Percentiles rank a stretch among this genome's conserved stretches.
Conservation (phyloP, 805 yeast species). For the Metschnikowia reukaufii region DNA sequence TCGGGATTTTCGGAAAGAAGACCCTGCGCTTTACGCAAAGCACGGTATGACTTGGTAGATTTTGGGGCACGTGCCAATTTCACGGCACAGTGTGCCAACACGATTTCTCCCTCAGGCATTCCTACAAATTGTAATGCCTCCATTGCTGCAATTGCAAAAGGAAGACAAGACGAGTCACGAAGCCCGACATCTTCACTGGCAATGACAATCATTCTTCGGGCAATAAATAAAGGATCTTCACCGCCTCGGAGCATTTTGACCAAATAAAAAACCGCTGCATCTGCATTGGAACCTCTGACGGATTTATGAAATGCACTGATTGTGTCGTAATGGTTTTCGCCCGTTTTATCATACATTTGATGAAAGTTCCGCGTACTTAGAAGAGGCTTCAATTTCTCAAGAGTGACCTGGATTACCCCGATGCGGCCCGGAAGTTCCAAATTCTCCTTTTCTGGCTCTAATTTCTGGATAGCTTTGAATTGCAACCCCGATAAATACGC, state of each 20-base stretch:
- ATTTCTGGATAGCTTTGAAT: constrained; percentile 15
- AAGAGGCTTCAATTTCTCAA: constrained; percentile 41
- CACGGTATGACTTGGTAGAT: constrained; percentile 82
- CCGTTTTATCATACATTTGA: constrained; percentile 76
- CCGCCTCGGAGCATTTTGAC: constrained; percentile 91
- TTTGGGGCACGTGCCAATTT: constrained; percentile 83
- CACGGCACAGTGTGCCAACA: constrained; percentile 91
- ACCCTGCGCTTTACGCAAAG: constrained; percentile 66
- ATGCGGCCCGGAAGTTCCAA: constrained; percentile 7
- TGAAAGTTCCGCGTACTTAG: constrained; percentile 45
- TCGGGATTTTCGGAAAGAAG: constrained; percentile 58
- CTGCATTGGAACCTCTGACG: constrained; percentile 83
- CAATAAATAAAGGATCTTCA: constrained; percentile 87
- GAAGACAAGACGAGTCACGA: constrained; percentile 77
- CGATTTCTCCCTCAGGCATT: constrained; percentile 89
- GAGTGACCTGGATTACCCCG: constrained; percentile 42
- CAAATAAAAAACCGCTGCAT: constrained; percentile 85
- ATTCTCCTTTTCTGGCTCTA: constrained; percentile 17
- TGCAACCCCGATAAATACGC: constrained; percentile 46
- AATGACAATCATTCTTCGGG: constrained; percentile 87
- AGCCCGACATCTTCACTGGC: constrained; percentile 95
- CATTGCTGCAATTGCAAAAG: constrained; percentile 82
- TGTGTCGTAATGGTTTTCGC: constrained; percentile 92
- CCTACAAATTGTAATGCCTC: constrained; percentile 89
- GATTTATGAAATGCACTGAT: constrained; percentile 95